Percentiles rank a stretch among this genome's conserved stretches.
Conservation (phyloP, 495 filamentous ascomycete genomes). For the Podospora bellae-mahoneyi region DNA sequence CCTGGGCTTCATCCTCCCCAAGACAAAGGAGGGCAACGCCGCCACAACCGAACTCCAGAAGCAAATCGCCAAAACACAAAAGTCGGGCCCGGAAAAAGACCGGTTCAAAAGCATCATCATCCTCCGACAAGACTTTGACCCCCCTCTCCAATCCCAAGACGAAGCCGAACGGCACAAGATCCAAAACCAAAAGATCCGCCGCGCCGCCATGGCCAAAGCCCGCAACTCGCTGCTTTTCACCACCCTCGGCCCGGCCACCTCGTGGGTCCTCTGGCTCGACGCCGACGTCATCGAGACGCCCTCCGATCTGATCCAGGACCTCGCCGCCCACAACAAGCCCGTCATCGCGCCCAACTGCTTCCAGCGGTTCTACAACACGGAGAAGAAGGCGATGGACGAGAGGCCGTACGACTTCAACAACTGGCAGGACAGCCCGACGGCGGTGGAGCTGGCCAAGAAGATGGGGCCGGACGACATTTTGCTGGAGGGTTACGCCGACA, state of each 20-base stretch:
- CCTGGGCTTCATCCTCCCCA: slow-evolving; percentile 93
- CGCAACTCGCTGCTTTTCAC: slow-evolving; percentile 94
- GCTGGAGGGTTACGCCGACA: slow-evolving; percentile 86
- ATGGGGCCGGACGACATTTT: slow-evolving; percentile 90
- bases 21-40: slow-evolving; percentile 79
- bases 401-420: slow-evolving; percentile 96
- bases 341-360: slow-evolving; percentile 94
- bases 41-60: slow-evolving; percentile 79
- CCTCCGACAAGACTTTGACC: slow-evolving; percentile 90
- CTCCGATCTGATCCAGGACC: slow-evolving; percentile 81
- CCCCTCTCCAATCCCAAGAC: slow-evolving; percentile 71
- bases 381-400: slow-evolving; percentile 63
- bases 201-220: slow-evolving; percentile 87
- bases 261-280: slow-evolving; percentile 97
- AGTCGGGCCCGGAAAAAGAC: slow-evolving; percentile 65
- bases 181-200: slow-evolving; percentile 77
- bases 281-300: slow-evolving; percentile 90
- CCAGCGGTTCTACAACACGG: slow-evolving; percentile 76
- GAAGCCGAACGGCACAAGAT: slow-evolving; percentile 90
- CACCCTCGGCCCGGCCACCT: slow-evolving; percentile 88
- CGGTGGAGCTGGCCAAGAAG: slow-evolving; percentile 65
- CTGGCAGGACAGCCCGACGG: slow-evolving; percentile 83
- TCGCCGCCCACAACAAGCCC: slow-evolving; percentile 79
- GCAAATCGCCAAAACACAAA: slow-evolving; percentile 78
- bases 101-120: slow-evolving; percentile 92